Evolutionary conservation across 140 eudicot species (phyloP).

Genomic region (Ambrosia hybrid): DNA sequence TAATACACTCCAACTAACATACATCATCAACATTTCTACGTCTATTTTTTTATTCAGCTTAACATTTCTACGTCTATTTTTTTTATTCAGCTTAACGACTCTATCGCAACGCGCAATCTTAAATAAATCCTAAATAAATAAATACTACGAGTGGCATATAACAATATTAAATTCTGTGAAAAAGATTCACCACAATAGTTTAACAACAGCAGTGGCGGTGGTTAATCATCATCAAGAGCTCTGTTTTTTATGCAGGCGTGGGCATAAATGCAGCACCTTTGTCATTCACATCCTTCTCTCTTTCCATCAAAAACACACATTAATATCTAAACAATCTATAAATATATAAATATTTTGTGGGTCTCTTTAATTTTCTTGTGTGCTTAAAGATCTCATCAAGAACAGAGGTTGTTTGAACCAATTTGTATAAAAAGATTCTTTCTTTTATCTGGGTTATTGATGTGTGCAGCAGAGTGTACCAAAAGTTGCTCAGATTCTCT

Average conservation of each 20-base stretch:
- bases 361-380: conserved; percentile 8
- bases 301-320: conserved; percentile 8
- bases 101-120: too few species aligned
- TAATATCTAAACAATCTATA: background rate
- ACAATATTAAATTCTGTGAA: conserved; percentile 10
- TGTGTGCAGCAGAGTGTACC: conserved; percentile 32
- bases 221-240: conserved; percentile 87
- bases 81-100: too few species aligned
- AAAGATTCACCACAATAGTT: conserved; percentile 29
- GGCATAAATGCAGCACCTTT: conserved; percentile 68
- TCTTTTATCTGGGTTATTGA: conserved; percentile 23
- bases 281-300: conserved; percentile 35
- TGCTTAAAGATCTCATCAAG: background rate
- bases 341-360: conserved; percentile 9
- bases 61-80: too few species aligned
- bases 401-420: conserved; percentile 17
- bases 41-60: too few species aligned
- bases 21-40: too few species aligned
- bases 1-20: too few species aligned
- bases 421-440: conserved; percentile 30
- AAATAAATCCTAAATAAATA: too few species aligned
- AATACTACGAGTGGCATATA: too few species aligned
- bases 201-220: conserved; percentile 70
- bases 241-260: conserved; percentile 87
- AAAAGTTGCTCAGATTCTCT: conserved; percentile 62